Evolutionary conservation across 1,284 basidiomycete genomes (phyloP).

Genomic region (Lignosus rhinocerotis): DNA sequence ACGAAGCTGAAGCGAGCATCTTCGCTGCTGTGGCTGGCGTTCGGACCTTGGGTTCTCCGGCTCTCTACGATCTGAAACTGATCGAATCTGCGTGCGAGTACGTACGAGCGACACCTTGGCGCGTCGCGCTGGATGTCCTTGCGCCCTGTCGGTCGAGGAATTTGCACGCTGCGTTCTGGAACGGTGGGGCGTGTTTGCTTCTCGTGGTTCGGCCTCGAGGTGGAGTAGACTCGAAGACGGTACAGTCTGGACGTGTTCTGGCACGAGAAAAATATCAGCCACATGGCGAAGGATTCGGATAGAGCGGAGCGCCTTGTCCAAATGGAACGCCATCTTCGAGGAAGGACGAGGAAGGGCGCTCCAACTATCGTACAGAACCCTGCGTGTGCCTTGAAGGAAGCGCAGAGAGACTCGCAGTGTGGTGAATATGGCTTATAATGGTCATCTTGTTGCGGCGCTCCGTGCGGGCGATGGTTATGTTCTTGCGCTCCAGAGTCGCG

Average conservation of each 20-base stretch:
- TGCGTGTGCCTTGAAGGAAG: neutral
- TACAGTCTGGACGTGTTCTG: neutral
- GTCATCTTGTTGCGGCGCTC: conserved; percentile 9
- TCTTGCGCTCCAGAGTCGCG: neutral
- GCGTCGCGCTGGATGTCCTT: neutral
- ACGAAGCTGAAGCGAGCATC: neutral
- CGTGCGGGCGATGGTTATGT: conserved; percentile 6
- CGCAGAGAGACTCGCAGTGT: neutral
- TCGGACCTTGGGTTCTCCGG: neutral
- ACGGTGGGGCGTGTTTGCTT: neutral
- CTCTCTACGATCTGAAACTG: neutral
- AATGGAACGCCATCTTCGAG: neutral
- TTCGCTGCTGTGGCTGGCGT: neutral
- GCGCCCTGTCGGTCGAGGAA: neutral
- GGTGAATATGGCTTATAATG: neutral
- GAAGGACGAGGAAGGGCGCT: neutral
- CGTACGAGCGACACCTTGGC: neutral
- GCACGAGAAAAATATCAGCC: neutral
- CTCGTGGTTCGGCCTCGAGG: neutral
- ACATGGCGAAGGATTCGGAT: neutral
- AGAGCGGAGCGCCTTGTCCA: neutral
- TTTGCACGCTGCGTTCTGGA: neutral
- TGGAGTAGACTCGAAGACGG: neutral
- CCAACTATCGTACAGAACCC: neutral
- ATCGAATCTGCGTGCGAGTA: neutral